Evolutionary conservation across 331 rosid genomes (phyloP), one percentile per base, ranked within the genome.

Genomic region (Phaseolus coccineus): DNA sequence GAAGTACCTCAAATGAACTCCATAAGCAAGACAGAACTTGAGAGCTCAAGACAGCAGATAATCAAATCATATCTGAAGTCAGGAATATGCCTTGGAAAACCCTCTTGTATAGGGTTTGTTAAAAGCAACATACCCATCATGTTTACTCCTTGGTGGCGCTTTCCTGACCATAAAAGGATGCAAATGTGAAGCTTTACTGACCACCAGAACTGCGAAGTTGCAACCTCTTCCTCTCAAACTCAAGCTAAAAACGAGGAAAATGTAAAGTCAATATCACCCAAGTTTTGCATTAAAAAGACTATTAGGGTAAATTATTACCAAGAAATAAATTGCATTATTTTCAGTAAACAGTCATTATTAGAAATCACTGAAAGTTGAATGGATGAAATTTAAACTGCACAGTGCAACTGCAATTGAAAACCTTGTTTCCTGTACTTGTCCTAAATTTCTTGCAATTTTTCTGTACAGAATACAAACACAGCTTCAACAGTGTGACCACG

Each of bases 181-280:
- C 74, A 82, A 77, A 65, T 22, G 22, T 35, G 52, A 51, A 85
- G 71, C 85, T 77, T 87, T 80, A 92, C 81, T 83, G 94, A 77
- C 92, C 90, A 80, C 87, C 69, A n/a, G 67, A 51, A 62, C 80
- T 63, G 62, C 94, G 97, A 80, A 84, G 83, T 73, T 91, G 97
- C 85, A 94, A 80, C 88, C 95, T 93, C 88, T 90, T 92, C 89
- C 95, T 91, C 89, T 91, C 97, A 1, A 87, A 58, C 79, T 91
- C 98, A 73, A 94, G 92, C 98, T 94, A 79, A 72, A 86, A 25
- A 67, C 2, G 48, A 63, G 69, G 39, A 52, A 52, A 12, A 61
- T 5, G 28, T 44, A 44, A 55, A 80, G 47, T 77, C 74, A 85
- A 69, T 47, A 56, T 42, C 61, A 80, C 65, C 48, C 58, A 53